phyloP scores from a whole-genome alignment of 2,329 filamentous ascomycete species.

The Trichoderma guizhouense region DNA sequence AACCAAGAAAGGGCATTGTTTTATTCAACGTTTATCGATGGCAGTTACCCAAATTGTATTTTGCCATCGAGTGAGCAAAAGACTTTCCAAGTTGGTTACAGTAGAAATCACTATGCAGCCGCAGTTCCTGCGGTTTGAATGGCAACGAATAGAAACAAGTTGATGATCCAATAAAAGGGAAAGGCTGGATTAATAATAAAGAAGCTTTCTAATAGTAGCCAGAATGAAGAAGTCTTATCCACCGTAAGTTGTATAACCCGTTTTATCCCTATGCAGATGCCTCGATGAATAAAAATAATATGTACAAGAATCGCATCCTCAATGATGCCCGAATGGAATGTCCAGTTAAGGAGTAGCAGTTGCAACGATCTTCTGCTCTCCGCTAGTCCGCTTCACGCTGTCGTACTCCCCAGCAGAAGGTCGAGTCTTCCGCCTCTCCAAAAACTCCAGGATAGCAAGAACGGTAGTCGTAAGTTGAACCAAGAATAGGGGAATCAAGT shows the following conservation, averaged over 20 bases:
- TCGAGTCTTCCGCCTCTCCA: conserved; percentile 18
- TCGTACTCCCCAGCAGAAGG: not conserved
- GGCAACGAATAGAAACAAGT: not conserved
- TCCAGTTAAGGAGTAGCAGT: not conserved
- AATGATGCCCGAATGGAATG: not conserved
- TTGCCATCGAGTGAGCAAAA: not conserved
- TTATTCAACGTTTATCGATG: not conserved
- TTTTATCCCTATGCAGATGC: not conserved
- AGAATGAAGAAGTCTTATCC: not conserved
- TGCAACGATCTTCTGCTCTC: not conserved
- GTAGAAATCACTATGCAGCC: not conserved
- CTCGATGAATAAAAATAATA: not conserved
- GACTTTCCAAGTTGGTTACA: not conserved
- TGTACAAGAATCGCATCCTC: not conserved
- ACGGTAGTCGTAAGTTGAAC: conserved; percentile 27
- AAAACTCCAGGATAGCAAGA: conserved; percentile 25
- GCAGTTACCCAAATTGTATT: too few relatives aligned
- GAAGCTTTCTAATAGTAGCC: not conserved
- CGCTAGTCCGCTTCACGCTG: conserved; percentile 5
- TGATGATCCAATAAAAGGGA: not conserved
- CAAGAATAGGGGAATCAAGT: conserved; percentile 30
- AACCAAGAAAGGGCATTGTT: not conserved
- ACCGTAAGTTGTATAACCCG: not conserved
- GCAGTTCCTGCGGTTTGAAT: not conserved
- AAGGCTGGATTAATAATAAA: not conserved